Evolutionary conservation across 768 basidiomycete genomes (phyloP).

Genomic region (Phaeotremella fagi): DNA sequence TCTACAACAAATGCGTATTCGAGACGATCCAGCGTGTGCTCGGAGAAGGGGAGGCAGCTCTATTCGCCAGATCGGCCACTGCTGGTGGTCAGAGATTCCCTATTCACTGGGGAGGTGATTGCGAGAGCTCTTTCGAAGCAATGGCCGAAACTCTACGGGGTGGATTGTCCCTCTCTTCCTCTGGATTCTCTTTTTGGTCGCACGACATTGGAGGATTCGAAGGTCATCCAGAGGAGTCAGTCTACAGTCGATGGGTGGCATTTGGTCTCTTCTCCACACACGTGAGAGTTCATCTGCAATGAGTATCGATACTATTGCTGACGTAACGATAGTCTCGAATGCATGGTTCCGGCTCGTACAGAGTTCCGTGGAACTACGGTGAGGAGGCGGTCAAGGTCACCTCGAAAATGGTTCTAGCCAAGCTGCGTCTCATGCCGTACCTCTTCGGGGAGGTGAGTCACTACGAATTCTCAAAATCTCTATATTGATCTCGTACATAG

Average conservation of each 20-base stretch:
- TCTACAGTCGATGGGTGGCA: slow-evolving; percentile 72
- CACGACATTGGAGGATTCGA: slow-evolving; percentile 78
- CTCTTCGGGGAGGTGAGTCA: slow-evolving; percentile 49
- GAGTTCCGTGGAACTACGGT: slow-evolving; percentile 68
- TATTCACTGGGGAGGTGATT: slow-evolving; percentile 56
- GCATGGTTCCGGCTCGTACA: slow-evolving; percentile 68
- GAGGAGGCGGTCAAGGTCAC: slow-evolving; percentile 54
- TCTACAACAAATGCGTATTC: slow-evolving; percentile 70
- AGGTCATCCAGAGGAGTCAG: slow-evolving; percentile 64
- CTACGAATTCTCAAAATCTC: background rate
- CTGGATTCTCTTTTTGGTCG: slow-evolving; percentile 67
- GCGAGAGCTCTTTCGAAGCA: slow-evolving; percentile 70
- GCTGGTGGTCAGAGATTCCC: slow-evolving; percentile 59
- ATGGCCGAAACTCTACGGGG: slow-evolving; percentile 73
- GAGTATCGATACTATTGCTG: background rate
- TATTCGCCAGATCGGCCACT: slow-evolving; percentile 66
- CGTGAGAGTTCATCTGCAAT: slow-evolving; percentile 10
- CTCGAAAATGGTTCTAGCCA: slow-evolving; percentile 56
- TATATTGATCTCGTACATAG: slow-evolving; percentile 10
- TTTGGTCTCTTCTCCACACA: slow-evolving; percentile 74
- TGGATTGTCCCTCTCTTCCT: slow-evolving; percentile 59
- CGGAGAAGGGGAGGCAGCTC: slow-evolving; percentile 62
- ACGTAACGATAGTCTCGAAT: slow-evolving; percentile 53
- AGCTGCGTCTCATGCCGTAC: slow-evolving; percentile 71
- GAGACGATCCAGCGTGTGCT: slow-evolving; percentile 57